A percentile compares a stretch with the other conserved stretches of the same genome.
phyloP scores from a whole-genome alignment of 1,284 basidiomycete species.

The Neolentinus lepideus region DNA sequence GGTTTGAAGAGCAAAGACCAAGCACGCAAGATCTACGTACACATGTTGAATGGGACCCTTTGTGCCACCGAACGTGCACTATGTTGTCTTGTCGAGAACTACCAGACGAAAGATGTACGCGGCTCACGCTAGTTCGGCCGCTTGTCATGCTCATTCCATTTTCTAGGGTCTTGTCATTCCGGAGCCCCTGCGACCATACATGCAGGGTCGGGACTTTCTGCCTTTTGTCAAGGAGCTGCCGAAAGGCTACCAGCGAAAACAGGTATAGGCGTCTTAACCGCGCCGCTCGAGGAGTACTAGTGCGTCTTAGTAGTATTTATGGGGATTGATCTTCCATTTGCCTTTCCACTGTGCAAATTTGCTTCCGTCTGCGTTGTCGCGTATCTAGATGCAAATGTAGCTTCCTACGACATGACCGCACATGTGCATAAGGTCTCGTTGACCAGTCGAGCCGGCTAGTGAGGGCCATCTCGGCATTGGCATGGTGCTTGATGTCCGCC shows the following conservation, averaged over 20 bases:
- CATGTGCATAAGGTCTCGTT: too few species aligned
- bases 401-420: too few species aligned
- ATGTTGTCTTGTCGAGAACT: slow-evolving; percentile 98
- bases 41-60: slow-evolving; percentile 97
- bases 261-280: slow-evolving; percentile 34
- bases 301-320: background rate
- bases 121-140: background rate
- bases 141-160: background rate
- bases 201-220: slow-evolving; percentile 92
- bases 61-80: slow-evolving; percentile 95
- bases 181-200: slow-evolving; percentile 85
- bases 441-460: too few species aligned
- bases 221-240: slow-evolving; percentile 84
- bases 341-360: background rate
- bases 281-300: background rate
- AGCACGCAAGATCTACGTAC: slow-evolving; percentile 85
- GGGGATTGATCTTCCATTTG: background rate
- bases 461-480: too few species aligned
- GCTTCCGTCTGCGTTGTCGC: background rate
- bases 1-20: slow-evolving; percentile 86
- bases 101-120: slow-evolving; percentile 88
- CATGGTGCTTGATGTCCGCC: too few species aligned
- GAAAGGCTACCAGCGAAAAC: slow-evolving; percentile 72
- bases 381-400: background rate
- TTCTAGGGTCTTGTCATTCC: slow-evolving; percentile 82